These are phyloP conservation scores for Pseudogymnoascus sp. DNA, from an alignment of 2,329 filamentous ascomycete genomes.

Conservation along the genomic window DNA sequence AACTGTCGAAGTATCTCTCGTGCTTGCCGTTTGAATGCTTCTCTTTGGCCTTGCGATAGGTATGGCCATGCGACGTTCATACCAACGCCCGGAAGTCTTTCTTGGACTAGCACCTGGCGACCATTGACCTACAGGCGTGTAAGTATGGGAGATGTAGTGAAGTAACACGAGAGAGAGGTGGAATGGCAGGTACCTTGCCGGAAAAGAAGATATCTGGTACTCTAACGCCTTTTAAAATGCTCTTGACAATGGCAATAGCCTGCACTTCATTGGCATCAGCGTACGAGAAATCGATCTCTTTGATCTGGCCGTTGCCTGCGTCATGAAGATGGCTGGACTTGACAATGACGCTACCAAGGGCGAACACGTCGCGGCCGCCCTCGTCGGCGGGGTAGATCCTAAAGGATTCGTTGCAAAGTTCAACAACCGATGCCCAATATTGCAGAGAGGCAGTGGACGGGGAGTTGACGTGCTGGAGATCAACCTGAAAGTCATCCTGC, in stretches of 20 bases:
- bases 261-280: slow-evolving; percentile 34
- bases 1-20: slow-evolving; percentile 27
- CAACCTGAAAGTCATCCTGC: slow-evolving; percentile 23
- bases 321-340: slow-evolving; percentile 31
- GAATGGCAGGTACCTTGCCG: slow-evolving; percentile 29
- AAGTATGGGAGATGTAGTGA: not conserved
- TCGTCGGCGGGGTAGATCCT: slow-evolving; percentile 29
- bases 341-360: slow-evolving; percentile 32
- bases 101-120: not conserved
- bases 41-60: not conserved
- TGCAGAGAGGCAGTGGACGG: slow-evolving; percentile 19
- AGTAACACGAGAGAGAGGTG: slow-evolving; percentile 14
- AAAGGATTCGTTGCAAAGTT: slow-evolving; percentile 23
- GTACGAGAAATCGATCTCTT: slow-evolving; percentile 30
- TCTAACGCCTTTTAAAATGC: slow-evolving; percentile 23
- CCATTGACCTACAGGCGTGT: not conserved
- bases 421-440: slow-evolving; percentile 29
- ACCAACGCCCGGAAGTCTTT: not conserved
- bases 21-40: slow-evolving; percentile 31
- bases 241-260: slow-evolving; percentile 28
- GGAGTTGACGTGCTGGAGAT: slow-evolving; percentile 21
- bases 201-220: slow-evolving; percentile 33
- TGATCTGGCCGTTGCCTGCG: not conserved
- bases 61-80: not conserved
- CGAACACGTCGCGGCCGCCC: slow-evolving; percentile 34